phyloP scores from a whole-genome alignment of 2,329 filamentous ascomycete genomes.

The Colletotrichum nymphaeae region DNA sequence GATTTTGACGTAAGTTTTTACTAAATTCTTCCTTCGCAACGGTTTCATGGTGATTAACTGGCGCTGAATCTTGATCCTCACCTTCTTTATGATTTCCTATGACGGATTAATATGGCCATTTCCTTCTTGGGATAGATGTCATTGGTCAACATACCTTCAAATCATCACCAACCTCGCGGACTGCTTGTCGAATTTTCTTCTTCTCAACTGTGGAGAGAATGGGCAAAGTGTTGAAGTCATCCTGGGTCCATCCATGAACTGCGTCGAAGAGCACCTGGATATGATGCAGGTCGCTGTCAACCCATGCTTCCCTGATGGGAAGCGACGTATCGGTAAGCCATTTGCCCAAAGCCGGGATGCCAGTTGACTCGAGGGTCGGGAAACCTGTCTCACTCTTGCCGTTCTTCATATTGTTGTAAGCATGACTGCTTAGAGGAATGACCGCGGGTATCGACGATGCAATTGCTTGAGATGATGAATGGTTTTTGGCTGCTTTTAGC shows the following conservation, averaged over 20 bases:
- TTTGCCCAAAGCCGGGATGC: constrained; percentile 21
- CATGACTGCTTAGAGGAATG: constrained; percentile 34
- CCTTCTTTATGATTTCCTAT: neutral
- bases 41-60: constrained; percentile 4
- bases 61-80: neutral
- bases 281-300: constrained; percentile 18
- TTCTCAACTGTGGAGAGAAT: neutral
- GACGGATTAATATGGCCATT: neutral
- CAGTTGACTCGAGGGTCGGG: constrained; percentile 11
- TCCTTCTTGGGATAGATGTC: no score
- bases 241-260: constrained; percentile 15
- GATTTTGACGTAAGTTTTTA: neutral
- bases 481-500: neutral
- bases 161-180: neutral
- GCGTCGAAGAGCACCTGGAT: constrained; percentile 33
- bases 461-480: neutral
- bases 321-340: constrained; percentile 30
- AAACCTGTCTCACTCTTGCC: constrained; percentile 4
- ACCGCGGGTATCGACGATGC: neutral
- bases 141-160: neutral
- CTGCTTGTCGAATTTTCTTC: neutral
- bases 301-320: constrained; percentile 20
- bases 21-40: neutral
- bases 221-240: neutral
- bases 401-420: constrained; percentile 11